Evolutionary conservation across 208 protist species (phyloP).

Genomic region (Trypanosoma boissoni): DNA sequence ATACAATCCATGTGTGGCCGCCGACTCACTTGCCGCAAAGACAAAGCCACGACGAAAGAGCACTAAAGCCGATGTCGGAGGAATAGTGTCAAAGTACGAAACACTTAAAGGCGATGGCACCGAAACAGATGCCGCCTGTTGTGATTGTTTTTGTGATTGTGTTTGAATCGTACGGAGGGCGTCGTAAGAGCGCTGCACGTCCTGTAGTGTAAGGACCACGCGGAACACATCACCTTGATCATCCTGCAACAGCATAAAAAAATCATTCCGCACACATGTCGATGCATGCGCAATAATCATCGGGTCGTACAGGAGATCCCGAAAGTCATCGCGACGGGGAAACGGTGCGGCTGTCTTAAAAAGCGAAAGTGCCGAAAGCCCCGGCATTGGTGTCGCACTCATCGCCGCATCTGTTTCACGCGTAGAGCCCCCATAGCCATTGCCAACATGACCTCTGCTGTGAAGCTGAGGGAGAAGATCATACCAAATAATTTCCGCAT

Average conservation of each 20-base stretch:
- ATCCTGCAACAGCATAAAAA: conserved; percentile 96
- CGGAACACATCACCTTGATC: conserved; percentile 98
- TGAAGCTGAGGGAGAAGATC: conserved; percentile 55
- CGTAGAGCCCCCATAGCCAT: conserved; percentile 4
- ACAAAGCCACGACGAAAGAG: conserved; percentile 95
- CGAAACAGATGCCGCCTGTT: conserved; percentile 12
- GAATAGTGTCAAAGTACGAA: conserved; percentile 98
- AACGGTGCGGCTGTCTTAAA: conserved; percentile 80
- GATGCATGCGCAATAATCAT: conserved; percentile 85
- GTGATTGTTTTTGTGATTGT: conserved; percentile 21
- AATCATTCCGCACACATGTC: conserved; percentile 79
- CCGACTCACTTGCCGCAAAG: conserved; percentile 95
- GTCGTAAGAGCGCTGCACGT: conserved; percentile 81
- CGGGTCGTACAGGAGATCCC: conserved; percentile 76
- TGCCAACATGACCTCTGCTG: conserved; percentile 16
- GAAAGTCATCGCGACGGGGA: conserved; percentile 78
- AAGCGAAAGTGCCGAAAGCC: conserved; percentile 28
- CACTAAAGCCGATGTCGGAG: conserved; percentile 80
- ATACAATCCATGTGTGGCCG: conserved; percentile 91
- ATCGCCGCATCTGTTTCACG: conserved; percentile 4
- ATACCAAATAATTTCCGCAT: conserved; percentile 94
- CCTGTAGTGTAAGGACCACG: conserved; percentile 67
- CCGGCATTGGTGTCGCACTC: conserved; percentile 9
- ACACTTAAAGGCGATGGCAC: conserved; percentile 77
- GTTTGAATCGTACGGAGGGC: conserved; percentile 42